Conservation (phyloP, 345 rosid species). For the Geranium brycei region DNA sequence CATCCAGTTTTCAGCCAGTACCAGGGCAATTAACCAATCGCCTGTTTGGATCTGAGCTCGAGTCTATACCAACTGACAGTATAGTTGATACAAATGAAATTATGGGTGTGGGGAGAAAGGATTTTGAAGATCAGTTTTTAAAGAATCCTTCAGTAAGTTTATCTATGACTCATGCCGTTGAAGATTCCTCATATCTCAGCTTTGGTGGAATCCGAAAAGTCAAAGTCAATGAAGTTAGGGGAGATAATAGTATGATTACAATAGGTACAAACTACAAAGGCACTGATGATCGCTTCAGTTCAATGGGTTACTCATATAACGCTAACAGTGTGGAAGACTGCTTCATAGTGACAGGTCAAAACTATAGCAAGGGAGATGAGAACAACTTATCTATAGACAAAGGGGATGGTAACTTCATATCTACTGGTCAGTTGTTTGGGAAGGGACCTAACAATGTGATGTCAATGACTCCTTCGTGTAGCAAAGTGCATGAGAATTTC, state of each 20-base stretch:
- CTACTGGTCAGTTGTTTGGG: constrained; percentile 22
- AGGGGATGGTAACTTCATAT: constrained; percentile 14
- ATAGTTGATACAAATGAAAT: constrained; percentile 25
- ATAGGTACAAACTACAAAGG: not conserved
- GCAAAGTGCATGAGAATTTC: not conserved
- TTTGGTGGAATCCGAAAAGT: constrained; percentile 27
- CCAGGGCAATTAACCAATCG: constrained; percentile 28
- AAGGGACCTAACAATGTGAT: constrained; percentile 18
- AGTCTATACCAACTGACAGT: constrained; percentile 8
- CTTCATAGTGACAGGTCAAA: constrained; percentile 14
- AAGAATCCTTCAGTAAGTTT: constrained; percentile 19
- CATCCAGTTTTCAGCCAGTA: constrained; percentile 24
- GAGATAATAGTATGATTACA: constrained; percentile 11
- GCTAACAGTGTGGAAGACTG: constrained; percentile 15
- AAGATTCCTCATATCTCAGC: constrained; percentile 19
- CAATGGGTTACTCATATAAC: constrained; percentile 1
- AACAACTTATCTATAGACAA: constrained; percentile 15
- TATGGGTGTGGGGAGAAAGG: constrained; percentile 22
- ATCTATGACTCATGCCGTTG: constrained; percentile 20
- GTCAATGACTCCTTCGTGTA: constrained; percentile 6
- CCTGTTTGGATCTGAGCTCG: constrained; percentile 17
- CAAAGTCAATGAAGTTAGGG: constrained; percentile 27
- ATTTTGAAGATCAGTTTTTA: constrained; percentile 19
- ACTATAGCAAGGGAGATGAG: constrained; percentile 15
- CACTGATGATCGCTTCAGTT: not conserved